Base-by-base conservation (phyloP, 2,329 filamentous ascomycete genomes). In the Chrysoporthe cubensis region DNA sequence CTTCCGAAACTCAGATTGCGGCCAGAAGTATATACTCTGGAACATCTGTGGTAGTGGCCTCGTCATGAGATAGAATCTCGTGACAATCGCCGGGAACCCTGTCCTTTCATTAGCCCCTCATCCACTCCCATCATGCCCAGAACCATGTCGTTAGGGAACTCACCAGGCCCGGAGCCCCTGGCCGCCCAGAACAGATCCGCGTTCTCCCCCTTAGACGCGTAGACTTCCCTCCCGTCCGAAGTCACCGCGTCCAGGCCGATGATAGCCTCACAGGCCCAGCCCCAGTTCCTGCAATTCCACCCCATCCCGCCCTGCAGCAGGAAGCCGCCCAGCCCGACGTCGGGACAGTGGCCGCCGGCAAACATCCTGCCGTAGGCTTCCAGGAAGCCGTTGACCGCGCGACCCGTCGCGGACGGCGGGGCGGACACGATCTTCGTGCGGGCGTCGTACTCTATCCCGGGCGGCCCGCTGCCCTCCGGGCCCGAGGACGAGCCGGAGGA, bases 261-360 rank as follows among this genome's bases (percentile, higher is more conserved):
- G 1, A 86, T 75, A 16, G 75, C 74, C 71, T 85, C 81, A 65
- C 84, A 87, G 0, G 83, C 83, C 82, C 83, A 86, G 0, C 85
- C 85, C 84, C 84, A 87, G 69, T 83, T 84, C 73, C 80, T 82
- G 71, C 82, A 85, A 71, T 86, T 86, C 85, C 85, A 88, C 0
- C 85, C 85, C 83, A 87, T 86, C 1, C 85, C 85, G 0, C 85
- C 85, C 71, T 87, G 84, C 16, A 88, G 73, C 32, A 87, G 72
- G 69, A 87, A 87, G 0, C 85, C 85, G 0, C 85, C 85, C n/a
- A 87, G 71, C 9, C 83, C 85, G 21, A 87, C 85, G 73, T 86
- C 84, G 0, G 85, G 84, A 72, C 84, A 87, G 73, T 87, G 85
- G 0, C 85, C 85, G 0, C 83, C 84, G 0, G 80, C 78, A 71